These are phyloP conservation scores for Penicilliopsis zonata DNA, from an alignment of 495 filamentous ascomycete genomes.

Conservation along the genomic window DNA sequence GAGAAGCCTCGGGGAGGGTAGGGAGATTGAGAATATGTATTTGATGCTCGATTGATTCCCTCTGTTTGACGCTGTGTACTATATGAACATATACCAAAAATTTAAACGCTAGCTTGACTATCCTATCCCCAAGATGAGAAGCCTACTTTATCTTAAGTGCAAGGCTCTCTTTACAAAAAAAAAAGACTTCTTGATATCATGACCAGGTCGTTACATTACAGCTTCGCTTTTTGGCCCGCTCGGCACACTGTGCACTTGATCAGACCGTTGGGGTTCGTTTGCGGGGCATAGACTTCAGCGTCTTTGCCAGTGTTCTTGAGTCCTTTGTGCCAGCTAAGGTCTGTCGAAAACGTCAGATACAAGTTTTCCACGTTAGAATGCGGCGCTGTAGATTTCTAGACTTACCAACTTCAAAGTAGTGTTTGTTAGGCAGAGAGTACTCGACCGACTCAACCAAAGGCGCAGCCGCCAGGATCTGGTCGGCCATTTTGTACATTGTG, in stretches of 20 bases:
- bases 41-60: not conserved
- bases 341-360: slow-evolving; percentile 30
- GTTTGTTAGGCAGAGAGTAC: slow-evolving; percentile 90
- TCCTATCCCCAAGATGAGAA: not conserved
- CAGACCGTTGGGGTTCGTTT: slow-evolving; percentile 84
- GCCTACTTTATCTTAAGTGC: not conserved
- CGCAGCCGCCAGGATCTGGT: slow-evolving; percentile 69
- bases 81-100: slow-evolving; percentile 1
- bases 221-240: slow-evolving; percentile 27
- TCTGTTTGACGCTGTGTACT: not conserved
- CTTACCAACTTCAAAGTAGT: slow-evolving; percentile 96
- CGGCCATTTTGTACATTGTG: slow-evolving; percentile 97
- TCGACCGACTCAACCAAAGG: slow-evolving; percentile 60
- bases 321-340: slow-evolving; percentile 94
- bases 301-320: slow-evolving; percentile 94
- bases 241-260: slow-evolving; percentile 90
- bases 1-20: too few species aligned
- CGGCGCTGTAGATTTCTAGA: slow-evolving; percentile 5
- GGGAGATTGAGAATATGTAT: not conserved
- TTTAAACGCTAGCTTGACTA: not conserved
- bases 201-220: too few species aligned
- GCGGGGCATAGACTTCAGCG: slow-evolving; percentile 90
- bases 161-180: too few species aligned
- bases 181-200: too few species aligned
- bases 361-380: not conserved